A percentile compares a stretch with the other conserved stretches of the same genome.
phyloP scores from a whole-genome alignment of 2,329 filamentous ascomycete species.

The Chrysoporthe cubensis region DNA sequence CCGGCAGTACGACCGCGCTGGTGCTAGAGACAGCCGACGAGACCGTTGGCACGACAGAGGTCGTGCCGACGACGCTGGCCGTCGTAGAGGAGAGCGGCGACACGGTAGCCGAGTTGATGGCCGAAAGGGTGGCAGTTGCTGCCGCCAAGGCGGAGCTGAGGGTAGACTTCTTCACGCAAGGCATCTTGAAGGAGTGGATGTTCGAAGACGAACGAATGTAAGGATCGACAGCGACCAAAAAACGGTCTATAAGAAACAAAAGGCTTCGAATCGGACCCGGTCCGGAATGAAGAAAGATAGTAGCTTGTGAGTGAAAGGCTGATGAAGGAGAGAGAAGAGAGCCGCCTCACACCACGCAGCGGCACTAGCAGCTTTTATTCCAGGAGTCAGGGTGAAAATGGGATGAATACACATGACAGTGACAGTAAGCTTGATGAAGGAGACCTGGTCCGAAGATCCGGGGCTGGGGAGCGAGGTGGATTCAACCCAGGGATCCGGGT shows the following conservation, averaged over 20 bases:
- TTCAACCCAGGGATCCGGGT: background rate
- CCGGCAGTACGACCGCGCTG: background rate
- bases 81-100: conserved; percentile 2
- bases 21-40: background rate
- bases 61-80: background rate
- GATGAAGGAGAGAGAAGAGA: background rate
- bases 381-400: background rate
- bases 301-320: background rate
- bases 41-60: background rate
- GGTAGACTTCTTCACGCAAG: conserved; percentile 20
- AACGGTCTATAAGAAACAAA: background rate
- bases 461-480: background rate
- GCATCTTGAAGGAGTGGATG: conserved; percentile 18
- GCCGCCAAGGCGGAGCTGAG: conserved; percentile 25
- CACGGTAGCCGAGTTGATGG: conserved; percentile 9
- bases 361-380: background rate
- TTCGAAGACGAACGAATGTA: background rate
- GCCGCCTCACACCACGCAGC: background rate
- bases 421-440: background rate
- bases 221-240: conserved; percentile 17
- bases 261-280: conserved; percentile 6
- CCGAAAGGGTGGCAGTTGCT: conserved; percentile 25
- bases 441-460: conserved; percentile 4
- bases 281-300: background rate
- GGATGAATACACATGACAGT: background rate